phyloP scores from a whole-genome alignment of 352 stramenopile genomes.

The Phytophthora litchii region DNA sequence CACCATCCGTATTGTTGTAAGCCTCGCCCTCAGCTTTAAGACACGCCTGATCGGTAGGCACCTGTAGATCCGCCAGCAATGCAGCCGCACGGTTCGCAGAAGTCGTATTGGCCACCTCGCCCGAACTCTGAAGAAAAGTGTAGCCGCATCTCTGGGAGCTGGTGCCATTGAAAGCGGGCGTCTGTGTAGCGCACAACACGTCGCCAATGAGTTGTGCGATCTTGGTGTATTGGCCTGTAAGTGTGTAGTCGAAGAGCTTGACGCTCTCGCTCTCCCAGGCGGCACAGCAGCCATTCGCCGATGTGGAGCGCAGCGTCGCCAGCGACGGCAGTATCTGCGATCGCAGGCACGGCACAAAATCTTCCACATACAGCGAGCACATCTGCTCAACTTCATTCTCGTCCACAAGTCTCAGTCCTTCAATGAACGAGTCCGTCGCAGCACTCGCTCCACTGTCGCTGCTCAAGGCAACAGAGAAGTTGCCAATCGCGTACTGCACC shows the following conservation, averaged over 20 bases:
- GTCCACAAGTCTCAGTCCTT: slow-evolving; percentile 32
- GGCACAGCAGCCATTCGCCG: slow-evolving; percentile 57
- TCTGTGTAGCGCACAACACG: slow-evolving; percentile 58
- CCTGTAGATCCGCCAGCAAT: slow-evolving; percentile 51
- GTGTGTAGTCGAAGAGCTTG: slow-evolving; percentile 58
- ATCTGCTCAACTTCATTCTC: slow-evolving; percentile 52
- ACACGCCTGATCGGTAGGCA: slow-evolving; percentile 63
- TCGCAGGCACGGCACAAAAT: slow-evolving; percentile 54
- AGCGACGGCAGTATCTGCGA: slow-evolving; percentile 62
- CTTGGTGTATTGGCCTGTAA: slow-evolving; percentile 64
- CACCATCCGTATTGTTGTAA: slow-evolving; percentile 49
- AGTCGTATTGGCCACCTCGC: slow-evolving; percentile 36
- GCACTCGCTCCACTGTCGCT: slow-evolving; percentile 19
- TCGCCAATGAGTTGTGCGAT: slow-evolving; percentile 58
- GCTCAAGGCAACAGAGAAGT: slow-evolving; percentile 36
- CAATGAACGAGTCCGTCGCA: slow-evolving; percentile 21
- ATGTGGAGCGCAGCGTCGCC: slow-evolving; percentile 50
- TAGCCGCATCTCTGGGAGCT: slow-evolving; percentile 59
- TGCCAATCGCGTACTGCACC: slow-evolving; percentile 45
- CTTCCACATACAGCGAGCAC: slow-evolving; percentile 51
- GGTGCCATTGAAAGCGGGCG: slow-evolving; percentile 40
- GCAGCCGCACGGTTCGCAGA: slow-evolving; percentile 40
- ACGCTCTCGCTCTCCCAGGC: slow-evolving; percentile 50
- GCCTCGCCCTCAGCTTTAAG: slow-evolving; percentile 49
- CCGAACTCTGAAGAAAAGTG: slow-evolving; percentile 48